Base-by-base conservation (phyloP, 1,139 yeast genomes). In the Candida sp. region DNA sequence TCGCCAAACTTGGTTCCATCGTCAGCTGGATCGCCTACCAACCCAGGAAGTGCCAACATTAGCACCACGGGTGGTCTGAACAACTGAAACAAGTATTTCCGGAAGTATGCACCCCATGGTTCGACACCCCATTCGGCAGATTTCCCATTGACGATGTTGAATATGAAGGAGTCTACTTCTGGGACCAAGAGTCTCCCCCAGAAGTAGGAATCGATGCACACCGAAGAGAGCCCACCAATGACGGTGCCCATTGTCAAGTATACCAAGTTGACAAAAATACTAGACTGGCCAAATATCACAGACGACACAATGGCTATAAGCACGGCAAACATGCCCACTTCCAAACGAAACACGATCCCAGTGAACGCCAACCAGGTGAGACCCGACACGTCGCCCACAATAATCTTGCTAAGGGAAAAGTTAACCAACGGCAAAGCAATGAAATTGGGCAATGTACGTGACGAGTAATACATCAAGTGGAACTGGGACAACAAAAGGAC, bases 361-460 rank as follows among this genome's bases (percentile, higher is more conserved):
- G 85, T 68, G 58, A 88, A 83, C 0, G 90, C 79, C 37, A 90
- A 66, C 63, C 89, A 66, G 0, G 80, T 66, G 41, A 91, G 66
- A 0, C 92, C 90, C 0, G 76, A 60, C 55, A 74, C 69, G 44
- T 82, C 77, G 6, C 86, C 90, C 30, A 61, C 59, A 17, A 90
- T 60, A 12, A 85, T 62, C 59, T 74, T 75, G 9, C 84, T 72
- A 42, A 88, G 58, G 0, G 89, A 86, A 49, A 70, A 62, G 51
- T 82, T 82, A 2, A 88, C 86, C 38, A 90, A 63, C 1, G 98
- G 97, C 49, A 93, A 73, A 0, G 91, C 96, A 39, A 93, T 70
- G 67, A 91, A 89, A 67, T 93, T 93, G 8, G 98, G 98, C 54
- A 94, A 74, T 0, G 96, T 85, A 57, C 98, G 77, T 3, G 96